A percentile compares a stretch with the other conserved stretches of the same genome.
phyloP scores from a whole-genome alignment of 2,329 filamentous ascomycete genomes.

The Aureobasidium sp. region DNA sequence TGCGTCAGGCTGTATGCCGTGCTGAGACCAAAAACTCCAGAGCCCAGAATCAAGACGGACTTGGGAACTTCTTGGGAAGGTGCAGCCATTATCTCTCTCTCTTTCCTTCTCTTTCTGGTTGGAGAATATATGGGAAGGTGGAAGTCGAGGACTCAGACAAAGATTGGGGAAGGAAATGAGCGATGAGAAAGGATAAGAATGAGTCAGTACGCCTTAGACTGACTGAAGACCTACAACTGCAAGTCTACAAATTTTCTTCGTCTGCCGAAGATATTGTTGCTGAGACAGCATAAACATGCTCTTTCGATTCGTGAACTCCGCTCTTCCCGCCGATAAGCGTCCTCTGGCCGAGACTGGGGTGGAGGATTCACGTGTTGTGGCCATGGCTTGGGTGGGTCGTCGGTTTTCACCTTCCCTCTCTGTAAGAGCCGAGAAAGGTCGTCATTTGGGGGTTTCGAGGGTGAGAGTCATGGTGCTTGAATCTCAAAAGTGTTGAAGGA shows the following conservation, averaged over 20 bases:
- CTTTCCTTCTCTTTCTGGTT: background rate
- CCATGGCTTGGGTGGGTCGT: background rate
- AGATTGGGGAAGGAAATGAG: background rate
- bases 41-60: slow-evolving; percentile 40
- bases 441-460: background rate
- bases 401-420: slow-evolving; percentile 1
- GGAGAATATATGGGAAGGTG: background rate
- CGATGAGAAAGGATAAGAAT: background rate
- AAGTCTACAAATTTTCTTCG: background rate
- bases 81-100: background rate
- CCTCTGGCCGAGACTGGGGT: slow-evolving; percentile 4
- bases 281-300: slow-evolving; percentile 4
- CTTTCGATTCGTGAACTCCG: background rate
- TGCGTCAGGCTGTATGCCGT: slow-evolving; percentile 63
- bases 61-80: slow-evolving; percentile 23
- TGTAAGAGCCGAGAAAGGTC: background rate
- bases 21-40: slow-evolving; percentile 50
- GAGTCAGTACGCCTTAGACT: background rate
- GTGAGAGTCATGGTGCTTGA: background rate
- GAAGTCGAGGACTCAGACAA: background rate
- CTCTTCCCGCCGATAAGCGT: slow-evolving; percentile 6
- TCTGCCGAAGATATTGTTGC: background rate
- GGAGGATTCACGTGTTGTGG: background rate
- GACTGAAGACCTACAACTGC: background rate
- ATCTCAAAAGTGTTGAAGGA: background rate